Evolutionary conservation across 768 basidiomycete genomes (phyloP).

Genomic region (Boletus rubropictus): DNA sequence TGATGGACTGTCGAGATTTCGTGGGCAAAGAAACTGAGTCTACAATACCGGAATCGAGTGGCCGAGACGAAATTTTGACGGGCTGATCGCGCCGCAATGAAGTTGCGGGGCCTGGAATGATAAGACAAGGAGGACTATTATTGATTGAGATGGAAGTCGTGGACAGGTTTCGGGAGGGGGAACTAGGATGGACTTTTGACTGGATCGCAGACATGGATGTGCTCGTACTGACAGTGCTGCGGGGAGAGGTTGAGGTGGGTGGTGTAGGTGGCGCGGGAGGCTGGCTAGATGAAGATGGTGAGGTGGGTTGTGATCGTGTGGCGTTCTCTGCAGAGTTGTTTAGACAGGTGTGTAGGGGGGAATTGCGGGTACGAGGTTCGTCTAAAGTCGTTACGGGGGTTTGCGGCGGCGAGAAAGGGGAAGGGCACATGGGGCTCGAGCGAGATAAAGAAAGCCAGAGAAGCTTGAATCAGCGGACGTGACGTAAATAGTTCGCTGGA

Average conservation of each 20-base stretch:
- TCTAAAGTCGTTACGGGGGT: slow-evolving; percentile 17
- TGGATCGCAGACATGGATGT: slow-evolving; percentile 18
- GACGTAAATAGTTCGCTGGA: slow-evolving; percentile 21
- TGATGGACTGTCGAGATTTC: slow-evolving; percentile 17
- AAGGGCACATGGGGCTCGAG: slow-evolving; percentile 22
- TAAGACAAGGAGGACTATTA: slow-evolving; percentile 20
- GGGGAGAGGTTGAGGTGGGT: slow-evolving; percentile 6
- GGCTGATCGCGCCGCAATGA: slow-evolving; percentile 4
- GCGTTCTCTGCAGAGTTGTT: slow-evolving; percentile 4
- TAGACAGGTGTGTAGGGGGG: background rate
- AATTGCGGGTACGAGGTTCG: slow-evolving; percentile 8
- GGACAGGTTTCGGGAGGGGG: slow-evolving; percentile 10
- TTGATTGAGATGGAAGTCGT: slow-evolving; percentile 10
- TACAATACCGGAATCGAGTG: slow-evolving; percentile 12
- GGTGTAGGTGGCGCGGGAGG: slow-evolving; percentile 20
- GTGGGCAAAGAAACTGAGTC: slow-evolving; percentile 2
- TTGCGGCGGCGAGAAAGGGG: slow-evolving; percentile 24
- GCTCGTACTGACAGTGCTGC: slow-evolving; percentile 8
- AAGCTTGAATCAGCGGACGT: slow-evolving; percentile 10
- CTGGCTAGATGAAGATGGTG: slow-evolving; percentile 12
- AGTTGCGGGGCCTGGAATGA: slow-evolving; percentile 8
- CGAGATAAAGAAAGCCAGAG: slow-evolving; percentile 9
- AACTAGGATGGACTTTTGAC: slow-evolving; percentile 19
- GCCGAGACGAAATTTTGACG: slow-evolving; percentile 9
- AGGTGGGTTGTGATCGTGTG: slow-evolving; percentile 5